These are phyloP conservation scores for Metschnikowia anglica DNA, from an alignment of 805 yeast genomes.

Conservation along the genomic window DNA sequence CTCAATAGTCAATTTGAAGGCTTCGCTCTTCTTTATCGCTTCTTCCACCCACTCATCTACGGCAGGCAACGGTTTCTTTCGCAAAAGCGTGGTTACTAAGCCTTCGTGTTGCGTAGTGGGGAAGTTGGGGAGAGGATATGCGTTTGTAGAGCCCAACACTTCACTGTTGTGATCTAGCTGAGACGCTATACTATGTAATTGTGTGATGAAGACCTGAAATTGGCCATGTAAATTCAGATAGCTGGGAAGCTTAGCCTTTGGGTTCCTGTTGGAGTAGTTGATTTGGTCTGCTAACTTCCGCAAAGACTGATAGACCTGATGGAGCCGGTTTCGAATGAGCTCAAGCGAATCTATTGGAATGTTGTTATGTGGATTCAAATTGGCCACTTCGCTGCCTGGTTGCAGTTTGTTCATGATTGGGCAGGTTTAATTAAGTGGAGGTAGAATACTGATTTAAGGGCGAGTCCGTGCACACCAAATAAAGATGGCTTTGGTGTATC, in stretches of 20 bases:
- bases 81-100: conserved; percentile 73
- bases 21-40: conserved; percentile 23
- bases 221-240: conserved; percentile 79
- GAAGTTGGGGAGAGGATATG: conserved; percentile 79
- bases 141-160: conserved; percentile 63
- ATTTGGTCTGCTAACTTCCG: conserved; percentile 39
- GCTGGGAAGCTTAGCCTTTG: conserved; percentile 38
- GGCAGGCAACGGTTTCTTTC: conserved; percentile 89
- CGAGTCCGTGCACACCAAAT: background rate
- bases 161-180: conserved; percentile 64
- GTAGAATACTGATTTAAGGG: no score
- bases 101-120: conserved; percentile 86
- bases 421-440: background rate
- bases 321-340: conserved; percentile 40
- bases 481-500: no score
- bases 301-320: conserved; percentile 43
- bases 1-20: conserved; percentile 27
- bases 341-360: conserved; percentile 41
- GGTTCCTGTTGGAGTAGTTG: conserved; percentile 36
- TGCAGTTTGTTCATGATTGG: conserved; percentile 10
- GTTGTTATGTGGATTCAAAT: conserved; percentile 32
- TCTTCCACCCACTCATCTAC: conserved; percentile 78
- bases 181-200: conserved; percentile 71
- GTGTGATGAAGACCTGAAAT: conserved; percentile 78
- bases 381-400: conserved; percentile 35